Percentiles rank a stretch among this genome's conserved stretches.
phyloP scores from a whole-genome alignment of 768 basidiomycete species.

The Suillus plorans region DNA sequence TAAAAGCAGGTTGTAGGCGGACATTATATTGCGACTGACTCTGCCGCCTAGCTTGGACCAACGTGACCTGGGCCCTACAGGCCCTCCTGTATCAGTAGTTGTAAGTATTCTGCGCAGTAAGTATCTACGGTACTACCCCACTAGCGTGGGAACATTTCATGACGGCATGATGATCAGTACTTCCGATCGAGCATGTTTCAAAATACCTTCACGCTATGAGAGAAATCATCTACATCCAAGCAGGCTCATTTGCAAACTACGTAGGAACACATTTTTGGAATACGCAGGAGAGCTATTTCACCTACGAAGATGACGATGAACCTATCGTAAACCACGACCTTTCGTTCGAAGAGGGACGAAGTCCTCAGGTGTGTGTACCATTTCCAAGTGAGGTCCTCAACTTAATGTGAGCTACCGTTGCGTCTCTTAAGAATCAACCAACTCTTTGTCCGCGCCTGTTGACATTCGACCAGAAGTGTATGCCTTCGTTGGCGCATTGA shows the following conservation, averaged over 20 bases:
- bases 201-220: no score
- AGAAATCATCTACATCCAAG: no score
- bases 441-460: constrained; percentile 63
- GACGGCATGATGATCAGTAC: no score
- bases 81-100: no score
- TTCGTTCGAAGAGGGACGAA: constrained; percentile 66
- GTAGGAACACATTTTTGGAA: constrained; percentile 83
- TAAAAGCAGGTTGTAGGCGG: no score
- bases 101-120: no score
- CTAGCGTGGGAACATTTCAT: no score
- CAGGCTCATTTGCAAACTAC: constrained; percentile 62
- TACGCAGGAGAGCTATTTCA: constrained; percentile 70
- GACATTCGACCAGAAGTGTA: constrained; percentile 68
- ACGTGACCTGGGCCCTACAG: no score
- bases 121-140: no score
- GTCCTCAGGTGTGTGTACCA: constrained; percentile 41
- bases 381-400: neutral
- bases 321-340: constrained; percentile 49
- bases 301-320: constrained; percentile 45
- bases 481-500: constrained; percentile 7
- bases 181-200: no score
- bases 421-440: constrained; percentile 28
- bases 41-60: no score
- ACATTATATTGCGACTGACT: no score
- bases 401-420: neutral